Evolutionary conservation across 2,329 filamentous ascomycete genomes (phyloP).

Genomic region (Hymenoscyphus albidus): DNA sequence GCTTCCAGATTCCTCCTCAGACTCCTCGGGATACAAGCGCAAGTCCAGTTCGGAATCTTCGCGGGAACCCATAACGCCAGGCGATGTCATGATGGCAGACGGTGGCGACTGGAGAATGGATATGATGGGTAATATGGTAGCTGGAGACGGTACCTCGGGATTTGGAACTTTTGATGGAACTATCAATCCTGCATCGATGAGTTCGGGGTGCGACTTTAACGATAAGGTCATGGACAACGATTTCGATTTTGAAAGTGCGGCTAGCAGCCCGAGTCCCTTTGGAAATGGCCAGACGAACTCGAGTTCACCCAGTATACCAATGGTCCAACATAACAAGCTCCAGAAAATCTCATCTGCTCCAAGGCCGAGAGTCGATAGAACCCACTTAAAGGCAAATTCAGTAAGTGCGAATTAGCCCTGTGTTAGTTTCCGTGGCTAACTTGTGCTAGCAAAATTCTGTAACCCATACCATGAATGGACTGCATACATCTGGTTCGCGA

Average conservation of each 20-base stretch:
- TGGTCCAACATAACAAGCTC: conserved; percentile 38
- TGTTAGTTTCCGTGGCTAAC: conserved; percentile 27
- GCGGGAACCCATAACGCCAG: conserved; percentile 40
- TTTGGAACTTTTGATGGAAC: conserved; percentile 38
- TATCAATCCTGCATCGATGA: conserved; percentile 37
- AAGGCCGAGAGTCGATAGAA: conserved; percentile 27
- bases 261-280: conserved; percentile 50
- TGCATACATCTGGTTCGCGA: conserved; percentile 46
- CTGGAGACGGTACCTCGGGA: conserved; percentile 38
- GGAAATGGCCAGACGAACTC: conserved; percentile 33
- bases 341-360: conserved; percentile 25
- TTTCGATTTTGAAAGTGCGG: conserved; percentile 57
- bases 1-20: conserved; percentile 49
- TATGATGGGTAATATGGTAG: conserved; percentile 25
- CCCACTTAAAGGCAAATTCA: conserved; percentile 42
- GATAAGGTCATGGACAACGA: conserved; percentile 47
- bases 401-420: conserved; percentile 33
- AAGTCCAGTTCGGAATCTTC: conserved; percentile 46
- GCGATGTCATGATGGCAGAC: conserved; percentile 44
- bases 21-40: conserved; percentile 49
- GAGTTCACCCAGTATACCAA: conserved; percentile 42
- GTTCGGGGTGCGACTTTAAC: conserved; percentile 31
- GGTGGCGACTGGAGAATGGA: conserved; percentile 43
- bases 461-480: conserved; percentile 48
- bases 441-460: conserved; percentile 47